Evolutionary conservation across 2,329 filamentous ascomycete species (phyloP).

Genomic region (Fusarium goolgardi): DNA sequence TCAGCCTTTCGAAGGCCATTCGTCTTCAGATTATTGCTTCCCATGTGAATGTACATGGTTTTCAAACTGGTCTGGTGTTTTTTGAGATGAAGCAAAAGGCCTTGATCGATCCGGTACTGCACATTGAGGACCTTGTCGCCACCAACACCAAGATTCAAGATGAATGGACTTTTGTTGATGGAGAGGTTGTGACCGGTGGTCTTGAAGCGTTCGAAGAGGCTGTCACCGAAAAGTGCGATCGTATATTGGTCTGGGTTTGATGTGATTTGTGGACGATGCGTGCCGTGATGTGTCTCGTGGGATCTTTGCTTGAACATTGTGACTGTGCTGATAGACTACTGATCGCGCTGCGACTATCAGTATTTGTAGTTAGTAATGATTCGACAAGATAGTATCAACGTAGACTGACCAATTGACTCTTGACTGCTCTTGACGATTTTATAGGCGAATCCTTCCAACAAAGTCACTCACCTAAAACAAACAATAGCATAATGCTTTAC

Average conservation of each 20-base stretch:
- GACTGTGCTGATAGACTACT: fast-evolving
- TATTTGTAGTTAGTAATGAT: background rate
- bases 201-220: slow-evolving; percentile 23
- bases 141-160: slow-evolving; percentile 5
- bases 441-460: too few species aligned
- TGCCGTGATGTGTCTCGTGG: slow-evolving; percentile 17
- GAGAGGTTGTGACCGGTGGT: background rate
- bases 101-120: slow-evolving; percentile 9
- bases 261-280: slow-evolving; percentile 6
- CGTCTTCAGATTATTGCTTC: slow-evolving; percentile 12
- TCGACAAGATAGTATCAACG: background rate
- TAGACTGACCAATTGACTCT: background rate
- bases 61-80: background rate
- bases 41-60: slow-evolving; percentile 21
- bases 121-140: slow-evolving; percentile 24
- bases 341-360: fast-evolving
- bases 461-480: background rate
- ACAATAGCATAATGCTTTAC: background rate
- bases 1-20: background rate
- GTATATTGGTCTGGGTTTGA: background rate
- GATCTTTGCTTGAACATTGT: slow-evolving; percentile 23
- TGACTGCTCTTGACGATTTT: background rate
- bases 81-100: background rate
- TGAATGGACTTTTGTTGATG: background rate
- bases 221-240: slow-evolving; percentile 11